Evolutionary conservation across 441 rosid genomes (phyloP).

Genomic region (Aleurites moluccanus): DNA sequence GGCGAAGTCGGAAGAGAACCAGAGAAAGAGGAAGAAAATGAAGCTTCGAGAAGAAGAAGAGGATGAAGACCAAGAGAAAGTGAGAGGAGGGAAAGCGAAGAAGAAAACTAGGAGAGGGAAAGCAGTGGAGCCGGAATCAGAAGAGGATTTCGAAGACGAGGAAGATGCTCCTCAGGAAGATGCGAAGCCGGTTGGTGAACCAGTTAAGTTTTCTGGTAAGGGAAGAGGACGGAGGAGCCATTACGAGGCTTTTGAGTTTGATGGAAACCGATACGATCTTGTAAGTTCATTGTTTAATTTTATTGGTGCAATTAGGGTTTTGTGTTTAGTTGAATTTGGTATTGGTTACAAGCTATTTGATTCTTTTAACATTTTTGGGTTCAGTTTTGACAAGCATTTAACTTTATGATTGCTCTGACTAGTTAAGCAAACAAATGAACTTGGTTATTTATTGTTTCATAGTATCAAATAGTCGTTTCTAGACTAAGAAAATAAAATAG

Average conservation of each 20-base stretch:
- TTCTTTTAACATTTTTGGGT: background rate
- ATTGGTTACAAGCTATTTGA: background rate
- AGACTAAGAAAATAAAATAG: background rate
- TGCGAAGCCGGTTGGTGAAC: constrained; percentile 73
- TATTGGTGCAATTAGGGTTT: background rate
- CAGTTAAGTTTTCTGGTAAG: constrained; percentile 62
- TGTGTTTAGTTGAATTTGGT: background rate
- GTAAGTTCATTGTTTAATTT: constrained; percentile 44
- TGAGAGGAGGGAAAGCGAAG: constrained; percentile 41
- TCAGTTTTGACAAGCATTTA: background rate
- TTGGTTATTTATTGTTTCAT: no score
- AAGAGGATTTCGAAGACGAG: constrained; percentile 33
- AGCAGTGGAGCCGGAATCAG: constrained; percentile 23
- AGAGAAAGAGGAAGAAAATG: constrained; percentile 37
- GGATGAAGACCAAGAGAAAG: constrained; percentile 20
- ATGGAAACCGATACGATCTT: constrained; percentile 71
- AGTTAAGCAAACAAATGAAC: no score
- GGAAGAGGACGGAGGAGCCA: constrained; percentile 70
- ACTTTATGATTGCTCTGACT: no score
- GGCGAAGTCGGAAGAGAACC: constrained; percentile 32
- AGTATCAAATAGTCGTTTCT: background rate
- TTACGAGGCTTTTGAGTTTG: constrained; percentile 66
- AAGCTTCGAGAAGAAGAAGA: constrained; percentile 27
- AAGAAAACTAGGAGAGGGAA: constrained; percentile 30
- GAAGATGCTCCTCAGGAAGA: constrained; percentile 68